Conservation (phyloP, 2,329 filamentous ascomycete genomes). For the Cordyceps tenuipes region DNA sequence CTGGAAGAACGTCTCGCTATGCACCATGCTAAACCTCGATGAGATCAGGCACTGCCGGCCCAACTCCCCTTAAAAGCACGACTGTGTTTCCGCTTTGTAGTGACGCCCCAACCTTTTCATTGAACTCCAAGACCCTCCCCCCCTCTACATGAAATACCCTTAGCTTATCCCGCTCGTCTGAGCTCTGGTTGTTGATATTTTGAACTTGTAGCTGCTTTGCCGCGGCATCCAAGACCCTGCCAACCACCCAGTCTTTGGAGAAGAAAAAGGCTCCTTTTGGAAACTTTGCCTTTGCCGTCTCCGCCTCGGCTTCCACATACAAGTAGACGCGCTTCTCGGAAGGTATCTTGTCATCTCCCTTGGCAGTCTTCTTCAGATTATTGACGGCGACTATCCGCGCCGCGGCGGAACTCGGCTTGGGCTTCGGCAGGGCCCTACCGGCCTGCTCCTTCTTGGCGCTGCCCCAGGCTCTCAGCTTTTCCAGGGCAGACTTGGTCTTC, state of each 20-base stretch:
- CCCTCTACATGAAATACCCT: conserved; percentile 90
- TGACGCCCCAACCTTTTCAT: conserved; percentile 68
- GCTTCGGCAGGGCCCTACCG: conserved; percentile 50
- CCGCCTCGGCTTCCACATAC: conserved; percentile 81
- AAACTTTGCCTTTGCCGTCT: conserved; percentile 74
- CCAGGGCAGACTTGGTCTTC: conserved; percentile 65
- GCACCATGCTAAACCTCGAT: conserved; percentile 42
- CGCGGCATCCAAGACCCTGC: conserved; percentile 69
- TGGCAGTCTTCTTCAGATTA: conserved; percentile 75
- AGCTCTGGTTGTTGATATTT: conserved; percentile 74
- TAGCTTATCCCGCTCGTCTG: conserved; percentile 68
- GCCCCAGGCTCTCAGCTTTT: conserved; percentile 73
- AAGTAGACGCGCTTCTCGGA: conserved; percentile 83
- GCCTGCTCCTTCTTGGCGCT: conserved; percentile 60
- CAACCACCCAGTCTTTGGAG: conserved; percentile 80
- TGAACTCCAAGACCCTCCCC: conserved; percentile 77
- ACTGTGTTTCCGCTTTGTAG: conserved; percentile 82
- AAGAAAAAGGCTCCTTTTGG: conserved; percentile 78
- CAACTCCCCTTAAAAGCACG: conserved; percentile 78
- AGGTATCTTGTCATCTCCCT: conserved; percentile 77
- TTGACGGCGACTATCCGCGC: conserved; percentile 63
- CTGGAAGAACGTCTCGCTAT: background rate
- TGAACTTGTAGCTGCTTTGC: conserved; percentile 69
- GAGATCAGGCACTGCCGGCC: conserved; percentile 66
- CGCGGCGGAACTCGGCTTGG: conserved; percentile 54